Evolutionary conservation across 305 asterid species (phyloP).

Genomic region (Euphrasia arctica): DNA sequence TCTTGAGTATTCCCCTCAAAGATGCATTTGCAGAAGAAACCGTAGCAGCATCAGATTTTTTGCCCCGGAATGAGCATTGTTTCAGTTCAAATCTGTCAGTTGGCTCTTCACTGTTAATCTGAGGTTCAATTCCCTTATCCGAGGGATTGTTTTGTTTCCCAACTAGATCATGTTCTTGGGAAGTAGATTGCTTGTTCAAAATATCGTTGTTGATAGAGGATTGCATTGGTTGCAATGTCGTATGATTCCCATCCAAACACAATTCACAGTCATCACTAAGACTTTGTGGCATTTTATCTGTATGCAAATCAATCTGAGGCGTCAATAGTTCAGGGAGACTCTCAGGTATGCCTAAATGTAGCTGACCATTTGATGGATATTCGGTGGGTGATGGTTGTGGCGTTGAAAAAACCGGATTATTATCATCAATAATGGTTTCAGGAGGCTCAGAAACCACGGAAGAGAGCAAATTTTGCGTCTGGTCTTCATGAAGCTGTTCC

Average conservation of each 20-base stretch:
- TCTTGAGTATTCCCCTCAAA: conserved; percentile 67
- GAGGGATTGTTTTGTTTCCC: conserved; percentile 29
- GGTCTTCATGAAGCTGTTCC: conserved; percentile 26
- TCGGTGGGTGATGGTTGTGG: conserved; percentile 24
- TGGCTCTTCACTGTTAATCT: conserved; percentile 24
- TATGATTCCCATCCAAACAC: conserved; percentile 19
- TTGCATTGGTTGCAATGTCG: conserved; percentile 19
- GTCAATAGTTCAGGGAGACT: conserved; percentile 17
- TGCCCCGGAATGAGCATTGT: conserved; percentile 23
- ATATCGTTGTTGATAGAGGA: conserved; percentile 18
- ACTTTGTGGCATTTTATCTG: conserved; percentile 21
- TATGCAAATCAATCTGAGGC: conserved; percentile 11
- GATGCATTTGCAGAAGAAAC: conserved; percentile 25
- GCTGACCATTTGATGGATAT: conserved; percentile 26
- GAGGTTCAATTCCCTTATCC: conserved; percentile 25
- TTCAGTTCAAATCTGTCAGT: conserved; percentile 22
- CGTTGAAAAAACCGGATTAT: conserved; percentile 24
- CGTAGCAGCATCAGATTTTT: conserved; percentile 21
- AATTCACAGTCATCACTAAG: conserved; percentile 23
- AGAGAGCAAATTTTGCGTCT: conserved; percentile 19
- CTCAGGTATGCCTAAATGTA: conserved; percentile 25
- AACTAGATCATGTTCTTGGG: conserved; percentile 28
- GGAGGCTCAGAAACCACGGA: conserved; percentile 28
- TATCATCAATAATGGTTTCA: conserved; percentile 20
- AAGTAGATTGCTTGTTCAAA: conserved; percentile 22